Evolutionary conservation across 768 basidiomycete genomes (phyloP), one percentile per base, ranked within the genome.

Genomic region (Psilocybe tampanensis): DNA sequence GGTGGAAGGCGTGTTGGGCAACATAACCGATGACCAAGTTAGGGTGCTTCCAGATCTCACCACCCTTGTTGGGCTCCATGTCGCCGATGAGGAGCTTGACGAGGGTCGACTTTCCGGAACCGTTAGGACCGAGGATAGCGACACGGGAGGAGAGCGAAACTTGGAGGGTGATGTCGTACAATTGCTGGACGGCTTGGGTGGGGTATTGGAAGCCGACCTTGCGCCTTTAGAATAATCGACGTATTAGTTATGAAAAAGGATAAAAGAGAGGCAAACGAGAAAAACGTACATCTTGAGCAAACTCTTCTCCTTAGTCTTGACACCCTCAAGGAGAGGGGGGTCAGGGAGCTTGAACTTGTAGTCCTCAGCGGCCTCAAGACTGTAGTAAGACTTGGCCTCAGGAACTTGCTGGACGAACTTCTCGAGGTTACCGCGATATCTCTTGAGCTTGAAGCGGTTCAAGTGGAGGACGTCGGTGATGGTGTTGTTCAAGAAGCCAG

Each of bases 21-120:
- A 98, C 95, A 79, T 98, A 98, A 70, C 95, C 95, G 61, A 98
- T 96, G 78, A 98, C 95, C 86, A 98, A 83, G 85, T 98, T 98
- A 60, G 95, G 95, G 80, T 98, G 95, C 81, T 95, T 98, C 95
- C 95, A 98, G 77, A 90, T 88, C 77, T 95, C 93, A 82, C 95
- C 95, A 61, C 92, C 92, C 79, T 87, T 90, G 86, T 97, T 97
- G 61, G 91, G 82, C 76, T 98, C 95, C 83, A 92, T 90, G 74
- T 98, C 95, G 63, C 95, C 95, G 60, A 93, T 96, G 70, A 98
- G 87, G 55, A 98, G 83, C 79, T 94, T 97, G 81, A 98, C 95
- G 71, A 97, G 86, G 23, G 95, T 98, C 34, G 92, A 94, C 80
- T 98, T 98, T 65, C 95, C 95, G 69, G 97, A 98, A 76, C 97